Evolutionary conservation across 2,329 filamentous ascomycete species (phyloP).

Genomic region (Neonectria punicea): DNA sequence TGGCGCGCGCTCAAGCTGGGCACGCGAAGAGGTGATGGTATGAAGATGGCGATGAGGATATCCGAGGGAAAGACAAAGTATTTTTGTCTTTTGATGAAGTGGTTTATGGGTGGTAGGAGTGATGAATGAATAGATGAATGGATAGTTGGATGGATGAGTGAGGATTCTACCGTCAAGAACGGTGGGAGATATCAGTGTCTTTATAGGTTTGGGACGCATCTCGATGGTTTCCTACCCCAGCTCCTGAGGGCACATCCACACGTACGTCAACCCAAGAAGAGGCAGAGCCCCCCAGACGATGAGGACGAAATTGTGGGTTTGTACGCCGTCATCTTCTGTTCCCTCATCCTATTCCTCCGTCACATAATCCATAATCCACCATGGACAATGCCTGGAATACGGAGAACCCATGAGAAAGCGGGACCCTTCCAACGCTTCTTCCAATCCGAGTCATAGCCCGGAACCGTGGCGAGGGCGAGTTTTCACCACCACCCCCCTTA

Average conservation of each 20-base stretch:
- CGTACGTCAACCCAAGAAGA: conserved; percentile 17
- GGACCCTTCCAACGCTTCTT: conserved; percentile 1
- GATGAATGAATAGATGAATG: conserved; percentile 20
- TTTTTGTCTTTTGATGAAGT: conserved; percentile 13
- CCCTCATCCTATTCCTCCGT: neutral
- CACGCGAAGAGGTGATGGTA: conserved; percentile 10
- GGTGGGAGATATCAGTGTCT: conserved; percentile 47
- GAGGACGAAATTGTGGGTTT: conserved; percentile 14
- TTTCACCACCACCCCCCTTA: conserved; percentile 28
- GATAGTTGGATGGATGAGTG: conserved; percentile 25
- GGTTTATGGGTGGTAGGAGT: conserved; percentile 29
- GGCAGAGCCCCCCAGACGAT: conserved; percentile 10
- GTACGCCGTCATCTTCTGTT: conserved; percentile 2
- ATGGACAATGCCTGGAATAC: neutral
- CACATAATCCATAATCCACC: conserved; percentile 8
- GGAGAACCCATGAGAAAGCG: conserved; percentile 35
- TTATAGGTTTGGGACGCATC: conserved; percentile 46
- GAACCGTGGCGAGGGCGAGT: conserved; percentile 37
- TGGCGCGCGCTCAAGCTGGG: conserved; percentile 29
- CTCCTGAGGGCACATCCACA: conserved; percentile 27
- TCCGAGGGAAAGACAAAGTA: neutral
- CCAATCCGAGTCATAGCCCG: conserved; percentile 39
- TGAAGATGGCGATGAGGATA: neutral
- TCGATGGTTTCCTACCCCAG: conserved; percentile 24
- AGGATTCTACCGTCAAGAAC: conserved; percentile 52